phyloP scores from a whole-genome alignment of 2,329 filamentous ascomycete species.

The Pestalotiopsis sp. region DNA sequence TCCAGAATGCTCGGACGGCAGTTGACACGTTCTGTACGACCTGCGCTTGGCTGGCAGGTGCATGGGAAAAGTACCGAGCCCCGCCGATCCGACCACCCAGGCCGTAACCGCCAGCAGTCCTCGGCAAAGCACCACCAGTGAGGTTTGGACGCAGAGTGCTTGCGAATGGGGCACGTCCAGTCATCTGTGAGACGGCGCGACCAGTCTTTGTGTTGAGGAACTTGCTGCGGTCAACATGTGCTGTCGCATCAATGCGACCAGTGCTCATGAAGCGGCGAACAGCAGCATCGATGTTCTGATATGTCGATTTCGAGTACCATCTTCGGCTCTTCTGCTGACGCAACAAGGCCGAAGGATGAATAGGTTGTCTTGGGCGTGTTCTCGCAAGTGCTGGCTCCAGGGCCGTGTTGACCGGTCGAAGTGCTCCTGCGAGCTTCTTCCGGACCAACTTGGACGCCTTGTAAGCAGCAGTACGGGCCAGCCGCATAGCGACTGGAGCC shows the following conservation, averaged over 20 bases:
- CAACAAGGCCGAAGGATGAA: constrained; percentile 54
- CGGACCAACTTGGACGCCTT: constrained; percentile 56
- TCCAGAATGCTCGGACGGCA: constrained; percentile 86
- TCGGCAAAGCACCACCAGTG: constrained; percentile 82
- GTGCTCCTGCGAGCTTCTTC: constrained; percentile 48
- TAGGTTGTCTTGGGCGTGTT: constrained; percentile 48
- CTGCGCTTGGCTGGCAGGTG: constrained; percentile 82
- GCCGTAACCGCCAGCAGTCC: constrained; percentile 88
- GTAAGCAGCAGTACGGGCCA: constrained; percentile 54
- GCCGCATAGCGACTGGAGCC: constrained; percentile 58
- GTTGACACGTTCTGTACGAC: constrained; percentile 95
- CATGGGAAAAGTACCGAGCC: constrained; percentile 87
- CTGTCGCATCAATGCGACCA: constrained; percentile 30
- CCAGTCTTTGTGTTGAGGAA: constrained; percentile 53
- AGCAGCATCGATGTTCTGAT: constrained; percentile 45
- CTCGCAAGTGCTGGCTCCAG: constrained; percentile 50
- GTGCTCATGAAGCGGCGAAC: constrained; percentile 57
- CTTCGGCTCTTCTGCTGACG: constrained; percentile 53
- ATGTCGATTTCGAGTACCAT: constrained; percentile 51
- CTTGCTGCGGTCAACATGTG: constrained; percentile 50
- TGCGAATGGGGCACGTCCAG: constrained; percentile 82
- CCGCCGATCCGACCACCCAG: constrained; percentile 72
- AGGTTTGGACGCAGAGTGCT: constrained; percentile 88
- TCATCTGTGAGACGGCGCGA: constrained; percentile 60
- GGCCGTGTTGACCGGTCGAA: constrained; percentile 48